Percentiles rank a stretch among this genome's conserved stretches.
phyloP scores from a whole-genome alignment of 2,329 filamentous ascomycete genomes.

The Emmonsiellopsis sp. region DNA sequence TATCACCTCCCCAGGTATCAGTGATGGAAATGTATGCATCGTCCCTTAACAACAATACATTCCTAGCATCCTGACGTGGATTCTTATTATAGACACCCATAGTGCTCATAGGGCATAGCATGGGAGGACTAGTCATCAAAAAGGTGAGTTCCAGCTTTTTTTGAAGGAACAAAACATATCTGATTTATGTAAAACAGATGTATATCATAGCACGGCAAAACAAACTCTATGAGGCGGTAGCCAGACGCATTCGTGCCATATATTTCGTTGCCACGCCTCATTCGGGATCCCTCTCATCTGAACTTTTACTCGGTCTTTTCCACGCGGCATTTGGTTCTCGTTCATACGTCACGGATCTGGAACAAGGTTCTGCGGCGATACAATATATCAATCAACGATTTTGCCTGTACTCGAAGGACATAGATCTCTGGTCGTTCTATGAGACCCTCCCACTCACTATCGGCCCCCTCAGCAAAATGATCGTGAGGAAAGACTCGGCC shows the following conservation, averaged over 20 bases:
- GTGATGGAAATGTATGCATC: neutral
- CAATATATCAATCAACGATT: slow-evolving; percentile 39
- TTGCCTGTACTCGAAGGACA: slow-evolving; percentile 26
- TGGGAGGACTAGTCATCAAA: slow-evolving; percentile 13
- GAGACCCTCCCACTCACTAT: slow-evolving; percentile 29
- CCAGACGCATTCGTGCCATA: slow-evolving; percentile 9
- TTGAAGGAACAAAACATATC: neutral
- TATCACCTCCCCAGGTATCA: neutral
- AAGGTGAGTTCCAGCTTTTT: neutral
- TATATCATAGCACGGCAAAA: slow-evolving; percentile 5
- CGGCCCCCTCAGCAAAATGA: slow-evolving; percentile 18
- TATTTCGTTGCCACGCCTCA: slow-evolving; percentile 20
- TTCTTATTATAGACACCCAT: slow-evolving; percentile 5
- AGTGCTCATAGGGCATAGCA: slow-evolving; percentile 11
- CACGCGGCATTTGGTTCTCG: slow-evolving; percentile 20
- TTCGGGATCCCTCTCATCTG: slow-evolving; percentile 14
- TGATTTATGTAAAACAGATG: neutral
- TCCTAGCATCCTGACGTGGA: neutral
- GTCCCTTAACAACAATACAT: neutral
- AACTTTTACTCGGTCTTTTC: slow-evolving; percentile 24
- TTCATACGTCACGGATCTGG: slow-evolving; percentile 33
- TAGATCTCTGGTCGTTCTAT: slow-evolving; percentile 40
- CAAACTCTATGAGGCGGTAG: slow-evolving; percentile 2
- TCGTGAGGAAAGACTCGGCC: slow-evolving; percentile 35
- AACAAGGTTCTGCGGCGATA: slow-evolving; percentile 26